Evolutionary conservation across 208 protist species (phyloP).

Genomic region (Strigomonas culicis): DNA sequence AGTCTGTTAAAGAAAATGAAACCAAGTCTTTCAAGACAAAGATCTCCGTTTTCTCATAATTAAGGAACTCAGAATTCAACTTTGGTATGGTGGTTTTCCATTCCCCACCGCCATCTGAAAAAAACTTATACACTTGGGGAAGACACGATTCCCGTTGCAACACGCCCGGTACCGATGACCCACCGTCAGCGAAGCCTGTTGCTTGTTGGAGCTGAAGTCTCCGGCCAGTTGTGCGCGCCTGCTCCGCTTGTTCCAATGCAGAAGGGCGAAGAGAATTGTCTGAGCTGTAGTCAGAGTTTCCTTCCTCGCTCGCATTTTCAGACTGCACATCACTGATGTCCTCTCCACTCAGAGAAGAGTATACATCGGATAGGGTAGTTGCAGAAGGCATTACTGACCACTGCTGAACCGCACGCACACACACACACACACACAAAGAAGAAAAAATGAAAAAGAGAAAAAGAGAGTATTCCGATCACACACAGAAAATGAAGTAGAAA

Average conservation of each 20-base stretch:
- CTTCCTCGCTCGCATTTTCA: constrained; percentile 1
- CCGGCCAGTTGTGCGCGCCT: neutral
- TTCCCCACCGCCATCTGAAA: neutral
- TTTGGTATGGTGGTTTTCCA: neutral
- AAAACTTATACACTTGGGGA: constrained; percentile 19
- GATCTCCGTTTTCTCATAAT: constrained; percentile 6
- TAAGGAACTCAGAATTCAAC: constrained; percentile 2
- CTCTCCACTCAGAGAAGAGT: neutral
- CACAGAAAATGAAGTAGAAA: too few relatives aligned
- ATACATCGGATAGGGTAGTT: neutral
- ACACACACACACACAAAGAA: neutral
- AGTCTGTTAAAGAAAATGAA: constrained; percentile 28
- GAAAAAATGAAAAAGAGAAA: constrained; percentile 1
- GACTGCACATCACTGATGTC: neutral
- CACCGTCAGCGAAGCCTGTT: neutral
- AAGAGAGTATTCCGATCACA: neutral
- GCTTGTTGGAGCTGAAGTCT: neutral
- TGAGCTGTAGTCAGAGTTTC: constrained; percentile 30
- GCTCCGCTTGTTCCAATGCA: neutral
- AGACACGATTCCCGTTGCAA: constrained; percentile 1
- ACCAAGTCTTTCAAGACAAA: constrained; percentile 7
- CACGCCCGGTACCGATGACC: neutral
- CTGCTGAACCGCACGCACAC: neutral
- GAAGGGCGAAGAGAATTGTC: constrained; percentile 20
- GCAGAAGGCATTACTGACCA: constrained; percentile 5